Base-by-base conservation (phyloP, 1,284 basidiomycete genomes). In the Ganoderma leucocontextum region DNA sequence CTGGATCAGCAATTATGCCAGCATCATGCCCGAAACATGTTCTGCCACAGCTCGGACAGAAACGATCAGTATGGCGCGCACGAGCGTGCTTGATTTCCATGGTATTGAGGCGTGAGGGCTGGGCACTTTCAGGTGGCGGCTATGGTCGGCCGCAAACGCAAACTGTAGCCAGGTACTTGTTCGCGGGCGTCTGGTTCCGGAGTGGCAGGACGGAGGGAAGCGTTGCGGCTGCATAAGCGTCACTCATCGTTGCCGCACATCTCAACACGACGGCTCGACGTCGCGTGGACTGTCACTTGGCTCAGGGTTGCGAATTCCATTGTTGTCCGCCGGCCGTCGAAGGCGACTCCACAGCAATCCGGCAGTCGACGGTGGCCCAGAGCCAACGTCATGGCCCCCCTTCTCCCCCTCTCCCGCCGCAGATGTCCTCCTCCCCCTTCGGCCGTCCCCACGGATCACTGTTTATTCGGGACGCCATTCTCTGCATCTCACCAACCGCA, bases 261-360 rank as follows among this genome's bases (percentile, higher is more conserved):
- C 52, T 9, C 7, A 17, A 13, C 29, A 15, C 47, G 29, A 33
- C 52, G 52, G 15, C 33, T 6, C 13, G 47, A 25, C 47, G 52
- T 55, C 47, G 47, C 47, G 47, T 49, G 47, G 22, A 9, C 22
- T 49, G 47, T 49, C 22, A 13, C 47, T 25, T 9, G 41, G 55
- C 35, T 58, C 55, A 58, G 35, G 35, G 53, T 29, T 29, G 17
- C 55, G 55, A 60, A 25, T 60, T 60, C 58, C 58, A 60, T 60
- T 60, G 58, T 60, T 22, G 36, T 39, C 38, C 22, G 13, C 58
- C 38, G 13, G 17, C n/a, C 38, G 35, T n/a, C 29, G 4, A 55
- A 35, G 6, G 15, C 55, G 35, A 35, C 55, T 58, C 33, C 55
- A 60, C 58, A 60, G 58, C 58, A 41, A 12, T 39, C 58, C 58